Evolutionary conservation across 805 yeast genomes (phyloP).

Genomic region (Candida sakaeoensis): DNA sequence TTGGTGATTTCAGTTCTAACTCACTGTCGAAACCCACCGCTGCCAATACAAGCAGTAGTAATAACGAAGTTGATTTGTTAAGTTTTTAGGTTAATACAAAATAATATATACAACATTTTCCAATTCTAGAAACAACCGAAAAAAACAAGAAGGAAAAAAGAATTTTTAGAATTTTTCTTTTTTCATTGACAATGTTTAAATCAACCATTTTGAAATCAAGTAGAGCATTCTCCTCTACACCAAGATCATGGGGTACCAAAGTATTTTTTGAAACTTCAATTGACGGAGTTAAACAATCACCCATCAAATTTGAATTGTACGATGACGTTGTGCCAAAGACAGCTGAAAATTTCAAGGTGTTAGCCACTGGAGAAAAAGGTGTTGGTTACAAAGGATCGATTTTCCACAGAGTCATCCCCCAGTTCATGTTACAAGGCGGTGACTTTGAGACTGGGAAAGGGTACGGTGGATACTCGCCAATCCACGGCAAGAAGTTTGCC

Average conservation of each 20-base stretch:
- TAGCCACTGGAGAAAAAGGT: constrained; percentile 58
- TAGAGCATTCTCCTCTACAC: constrained; percentile 51
- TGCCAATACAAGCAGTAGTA: constrained; percentile 11
- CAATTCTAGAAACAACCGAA: not conserved
- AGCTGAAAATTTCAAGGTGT: constrained; percentile 92
- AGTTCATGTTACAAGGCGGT: constrained; percentile 49
- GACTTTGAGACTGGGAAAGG: constrained; percentile 47
- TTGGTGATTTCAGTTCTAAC: constrained; percentile 30
- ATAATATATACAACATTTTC: not conserved
- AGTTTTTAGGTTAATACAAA: constrained; percentile 40
- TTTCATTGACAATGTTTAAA: constrained; percentile 12
- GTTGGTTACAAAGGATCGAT: constrained; percentile 43
- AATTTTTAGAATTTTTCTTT: too few species aligned
- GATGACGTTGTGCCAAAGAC: constrained; percentile 93
- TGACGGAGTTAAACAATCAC: constrained; percentile 44
- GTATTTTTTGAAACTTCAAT: constrained; percentile 57
- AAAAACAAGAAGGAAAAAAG: too few species aligned
- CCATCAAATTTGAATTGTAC: constrained; percentile 54
- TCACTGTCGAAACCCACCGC: constrained; percentile 4
- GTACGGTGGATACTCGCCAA: constrained; percentile 42
- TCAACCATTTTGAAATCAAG: constrained; percentile 15
- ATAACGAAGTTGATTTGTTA: constrained; percentile 47
- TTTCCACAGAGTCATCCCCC: constrained; percentile 47
- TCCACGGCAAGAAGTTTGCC: constrained; percentile 67
- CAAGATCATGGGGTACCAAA: constrained; percentile 46